A percentile compares a stretch with the other conserved stretches of the same genome.
Evolutionary conservation across 495 filamentous ascomycete genomes (phyloP).

Genomic region (Podospora sp.): DNA sequence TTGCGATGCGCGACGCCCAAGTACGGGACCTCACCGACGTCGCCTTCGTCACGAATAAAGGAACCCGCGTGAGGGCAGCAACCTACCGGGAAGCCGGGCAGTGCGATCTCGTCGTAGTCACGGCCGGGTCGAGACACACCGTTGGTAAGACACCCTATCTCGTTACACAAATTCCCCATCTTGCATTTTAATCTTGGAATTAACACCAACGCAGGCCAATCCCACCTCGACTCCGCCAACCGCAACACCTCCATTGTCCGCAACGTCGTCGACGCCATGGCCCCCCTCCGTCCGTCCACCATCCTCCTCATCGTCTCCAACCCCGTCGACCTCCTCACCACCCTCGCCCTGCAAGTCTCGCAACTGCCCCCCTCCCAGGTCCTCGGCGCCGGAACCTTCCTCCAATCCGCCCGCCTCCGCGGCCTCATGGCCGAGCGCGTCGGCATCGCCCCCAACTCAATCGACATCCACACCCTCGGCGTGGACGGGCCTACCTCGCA

Average conservation of each 20-base stretch:
- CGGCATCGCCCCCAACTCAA: slow-evolving; percentile 37
- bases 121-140: slow-evolving; percentile 47
- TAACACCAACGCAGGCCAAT: no score
- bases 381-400: slow-evolving; percentile 45
- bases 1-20: slow-evolving; percentile 43
- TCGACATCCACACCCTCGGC: slow-evolving; percentile 47
- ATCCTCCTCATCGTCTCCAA: slow-evolving; percentile 51
- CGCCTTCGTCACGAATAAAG: slow-evolving; percentile 30
- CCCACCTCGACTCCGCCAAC: slow-evolving; percentile 41
- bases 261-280: slow-evolving; percentile 40
- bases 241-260: slow-evolving; percentile 46
- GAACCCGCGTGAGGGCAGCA: slow-evolving; percentile 39
- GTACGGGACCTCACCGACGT: slow-evolving; percentile 51
- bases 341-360: slow-evolving; percentile 39
- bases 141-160: slow-evolving; percentile 20
- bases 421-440: slow-evolving; percentile 42
- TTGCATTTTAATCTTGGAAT: no score
- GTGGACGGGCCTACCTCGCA: slow-evolving; percentile 48
- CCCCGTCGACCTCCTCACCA: slow-evolving; percentile 53
- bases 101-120: slow-evolving; percentile 50
- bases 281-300: slow-evolving; percentile 40
- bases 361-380: slow-evolving; percentile 44
- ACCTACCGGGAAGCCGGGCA: slow-evolving; percentile 46
- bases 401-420: slow-evolving; percentile 45
- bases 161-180: no score